Evolutionary conservation across 148 eudicot genomes (phyloP), one percentile per base, ranked within the genome.

Genomic region (Pouteria glomerata): DNA sequence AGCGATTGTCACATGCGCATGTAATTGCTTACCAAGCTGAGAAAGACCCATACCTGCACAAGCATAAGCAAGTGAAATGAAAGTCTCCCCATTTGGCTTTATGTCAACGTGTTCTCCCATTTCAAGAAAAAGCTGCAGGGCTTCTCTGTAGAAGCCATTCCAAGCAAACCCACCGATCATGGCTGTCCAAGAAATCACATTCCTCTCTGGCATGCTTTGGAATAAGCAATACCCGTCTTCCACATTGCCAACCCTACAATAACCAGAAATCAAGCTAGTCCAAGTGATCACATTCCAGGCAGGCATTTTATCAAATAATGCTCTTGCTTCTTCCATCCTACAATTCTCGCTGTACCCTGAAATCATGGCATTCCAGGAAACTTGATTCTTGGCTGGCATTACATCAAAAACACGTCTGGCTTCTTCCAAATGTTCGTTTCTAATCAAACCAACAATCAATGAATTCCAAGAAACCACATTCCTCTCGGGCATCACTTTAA

Each of bases 171-270:
- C 86, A 57, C 81, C 45, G 51, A 83, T 78, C 86, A 83, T 83
- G 56, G 83, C 79, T 44, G 83, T 80, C 86, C 86, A 83, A 63
- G 79, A 83, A 74, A 80, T 81, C 37, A 80, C 77, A 77, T 83
- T 83, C 62, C 72, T 83, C 27, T 16, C 73, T 0, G 81, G 75
- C 86, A 80, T 83, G 57, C 65, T 8, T 31, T 52, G 51, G 72
- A 83, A 83, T 21, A 80, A 61, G 8, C 71, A 53, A 72, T 77
- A 80, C 41, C 78, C 86, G 24, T 7, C 73, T 33, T 71, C 61
- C 33, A 83, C 66, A 57, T 77, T 71, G 18, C 68, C 81, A 24
- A 34, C 70, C 66, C 81, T 77, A 37, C 83, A 80, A 75, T 77
- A 80, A 41, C 86, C 83, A 52, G 66, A 37, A 37, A 83, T 51